These are phyloP conservation scores for Penicillium coffeae DNA, from an alignment of 495 filamentous ascomycete species.

Conservation along the genomic window DNA sequence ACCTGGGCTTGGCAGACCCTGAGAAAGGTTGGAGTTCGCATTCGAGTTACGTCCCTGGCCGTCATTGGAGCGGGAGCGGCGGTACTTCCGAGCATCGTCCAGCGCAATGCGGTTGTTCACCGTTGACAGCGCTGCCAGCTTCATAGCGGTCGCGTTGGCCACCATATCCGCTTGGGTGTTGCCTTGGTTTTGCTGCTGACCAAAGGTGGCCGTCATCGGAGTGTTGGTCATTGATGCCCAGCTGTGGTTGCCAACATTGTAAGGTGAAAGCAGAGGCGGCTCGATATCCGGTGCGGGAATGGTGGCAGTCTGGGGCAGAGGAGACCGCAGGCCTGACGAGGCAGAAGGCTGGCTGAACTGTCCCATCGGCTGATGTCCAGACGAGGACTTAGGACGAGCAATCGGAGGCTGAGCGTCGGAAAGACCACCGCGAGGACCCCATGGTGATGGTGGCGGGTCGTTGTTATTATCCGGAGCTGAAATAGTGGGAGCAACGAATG, in stretches of 20 bases:
- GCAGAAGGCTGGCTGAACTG: slow-evolving; percentile 87
- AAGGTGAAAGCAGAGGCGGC: slow-evolving; percentile 84
- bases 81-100: slow-evolving; percentile 92
- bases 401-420: slow-evolving; percentile 54
- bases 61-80: slow-evolving; percentile 85
- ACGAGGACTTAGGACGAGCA: slow-evolving; percentile 83
- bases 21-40: slow-evolving; percentile 45
- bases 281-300: slow-evolving; percentile 75
- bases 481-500: slow-evolving; percentile 74
- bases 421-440: slow-evolving; percentile 55
- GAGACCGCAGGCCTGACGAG: slow-evolving; percentile 71
- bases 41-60: slow-evolving; percentile 53
- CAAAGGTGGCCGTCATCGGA: slow-evolving; percentile 88
- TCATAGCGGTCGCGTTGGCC: slow-evolving; percentile 98
- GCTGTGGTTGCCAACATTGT: slow-evolving; percentile 77
- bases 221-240: slow-evolving; percentile 99
- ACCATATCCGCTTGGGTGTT: slow-evolving; percentile 91
- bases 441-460: slow-evolving; percentile 70
- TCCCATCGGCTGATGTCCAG: slow-evolving; percentile 88
- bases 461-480: slow-evolving; percentile 61
- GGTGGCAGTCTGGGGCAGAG: slow-evolving; percentile 78
- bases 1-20: slow-evolving; percentile 47
- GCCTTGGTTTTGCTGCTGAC: slow-evolving; percentile 39
- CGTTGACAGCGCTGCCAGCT: slow-evolving; percentile 91
- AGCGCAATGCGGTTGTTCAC: slow-evolving; percentile 98